Evolutionary conservation across 2,329 filamentous ascomycete species (phyloP), one percentile per base, ranked within the genome.

Genomic region (Paecilomyces fulvus): DNA sequence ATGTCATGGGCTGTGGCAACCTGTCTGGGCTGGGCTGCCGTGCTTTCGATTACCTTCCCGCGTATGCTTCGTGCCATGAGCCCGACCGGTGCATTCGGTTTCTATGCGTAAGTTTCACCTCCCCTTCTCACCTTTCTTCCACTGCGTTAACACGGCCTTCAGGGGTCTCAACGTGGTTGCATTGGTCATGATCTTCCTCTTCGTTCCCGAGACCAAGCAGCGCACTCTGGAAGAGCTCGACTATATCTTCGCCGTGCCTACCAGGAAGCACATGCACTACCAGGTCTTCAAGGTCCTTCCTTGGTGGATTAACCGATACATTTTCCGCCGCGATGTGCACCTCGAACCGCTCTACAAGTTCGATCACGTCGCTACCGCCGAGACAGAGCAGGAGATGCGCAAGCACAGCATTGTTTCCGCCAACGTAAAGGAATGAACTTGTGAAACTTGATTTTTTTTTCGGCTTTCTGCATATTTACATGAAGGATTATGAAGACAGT

Each of bases 151-250:
- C 31, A 14, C 21, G 25, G 4, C 8, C 49, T 57, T 53, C 48
- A 75, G 73, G 12, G 82, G 72, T 0, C 71, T 87, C 7, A 88
- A 88, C 60, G 61, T 85, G 3, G 64, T 82, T 1, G 84, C 84
- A 0, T 75, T 86, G 14, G 57, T 83, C 23, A 80, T 88, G 75
- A 86, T 87, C 60, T 86, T 85, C 73, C 73, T 86, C 46, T 82
- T 79, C 66, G 70, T 83, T 0, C 80, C 80, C 1, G 80, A 83
- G 65, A 82, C 80, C 3, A 83, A 81, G 59, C 77, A 82, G 63
- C 75, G 77, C 30, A 82, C 80, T 1, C 65, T 75, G 14, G 80
- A 83, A 65, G 82, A 84, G 65, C 70, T 88, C 33, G 84, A 88
- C 59, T 79, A 78, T 58, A 74, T 79, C 58, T 80, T 80, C 64